A percentile compares a stretch with the other conserved stretches of the same genome.
Evolutionary conservation across 495 filamentous ascomycete genomes (phyloP).

Genomic region (Penicillium subrubescens): DNA sequence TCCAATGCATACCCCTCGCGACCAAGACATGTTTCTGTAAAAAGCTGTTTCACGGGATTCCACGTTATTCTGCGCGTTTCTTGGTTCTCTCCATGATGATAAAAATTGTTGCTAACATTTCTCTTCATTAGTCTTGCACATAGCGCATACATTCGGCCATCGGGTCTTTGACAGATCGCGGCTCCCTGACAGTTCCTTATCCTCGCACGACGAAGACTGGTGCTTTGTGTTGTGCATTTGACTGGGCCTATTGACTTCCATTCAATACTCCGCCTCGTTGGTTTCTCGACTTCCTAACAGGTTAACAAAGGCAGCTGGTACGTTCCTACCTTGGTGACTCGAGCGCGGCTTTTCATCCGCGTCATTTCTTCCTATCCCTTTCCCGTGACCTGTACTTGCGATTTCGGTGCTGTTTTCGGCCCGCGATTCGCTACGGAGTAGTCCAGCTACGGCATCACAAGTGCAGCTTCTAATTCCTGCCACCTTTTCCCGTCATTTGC

Average conservation of each 20-base stretch:
- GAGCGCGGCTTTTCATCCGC: too few relatives aligned
- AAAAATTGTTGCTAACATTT: constrained; percentile 8
- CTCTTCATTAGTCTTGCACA: constrained; percentile 19
- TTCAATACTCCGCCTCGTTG: constrained; percentile 7
- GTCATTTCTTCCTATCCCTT: too few relatives aligned
- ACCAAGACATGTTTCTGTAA: neutral
- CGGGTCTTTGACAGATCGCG: constrained; percentile 17
- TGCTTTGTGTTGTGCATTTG: constrained; percentile 21
- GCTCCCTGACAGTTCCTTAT: neutral
- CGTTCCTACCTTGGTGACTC: too few relatives aligned
- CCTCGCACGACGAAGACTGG: constrained; percentile 25
- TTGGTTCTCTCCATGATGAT: neutral
- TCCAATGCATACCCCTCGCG: constrained; percentile 9
- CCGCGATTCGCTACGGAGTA: too few relatives aligned
- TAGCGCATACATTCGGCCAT: constrained; percentile 18
- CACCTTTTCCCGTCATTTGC: too few relatives aligned
- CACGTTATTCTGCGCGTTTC: neutral
- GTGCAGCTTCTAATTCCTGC: too few relatives aligned
- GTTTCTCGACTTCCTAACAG: neutral
- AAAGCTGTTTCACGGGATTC: neutral
- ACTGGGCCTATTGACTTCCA: neutral
- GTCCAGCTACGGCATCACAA: too few relatives aligned
- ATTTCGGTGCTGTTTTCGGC: too few relatives aligned
- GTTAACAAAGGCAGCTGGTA: neutral
- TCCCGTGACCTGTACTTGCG: too few relatives aligned